Evolutionary conservation across 2,329 filamentous ascomycete genomes (phyloP), one percentile per base, ranked within the genome.

Genomic region (Gliomastix tumulicola): DNA sequence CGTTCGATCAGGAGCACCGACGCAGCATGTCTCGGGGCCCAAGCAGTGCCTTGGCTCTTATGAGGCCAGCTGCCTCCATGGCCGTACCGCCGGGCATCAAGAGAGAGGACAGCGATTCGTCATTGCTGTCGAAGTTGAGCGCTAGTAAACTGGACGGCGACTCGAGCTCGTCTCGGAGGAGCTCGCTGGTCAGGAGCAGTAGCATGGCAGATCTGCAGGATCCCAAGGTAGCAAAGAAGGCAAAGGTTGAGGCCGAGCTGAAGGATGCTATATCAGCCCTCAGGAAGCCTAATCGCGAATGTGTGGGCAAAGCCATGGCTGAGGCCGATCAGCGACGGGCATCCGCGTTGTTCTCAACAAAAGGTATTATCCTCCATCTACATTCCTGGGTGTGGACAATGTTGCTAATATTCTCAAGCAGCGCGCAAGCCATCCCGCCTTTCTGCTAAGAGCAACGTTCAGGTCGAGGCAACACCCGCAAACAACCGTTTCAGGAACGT

Each of bases 271-370:
- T 92, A 34, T 75, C 74, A 6, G 74, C 79, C 9, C 56, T 90
- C 30, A 81, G 84, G 54, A 87, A 81, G 56, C 86, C 86, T 2
- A 88, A 90, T 49, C 75, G 86, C 32, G 72, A 76, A 17, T 67
- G 84, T 28, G 82, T 81, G 11, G 78, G 79, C 21, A 80, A 79
- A 48, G 72, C 77, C 25, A 68, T 84, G 39, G 76, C 74, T 4
- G 82, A 86, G 44, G 80, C 76, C 19, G 72, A 76, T 5, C 82
- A 88, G 53, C 73, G 72, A 47, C 74, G 79, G 37, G 62, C 66
- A 6, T 65, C 64, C 13, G 63, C 64, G 5, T 63, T 64, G 31
- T 52, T 69, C 34, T 65, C 64, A 5, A 44, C 50, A 3, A 63
- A 56, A 50, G 79, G 75, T 78, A 21, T 31, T n/a, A 23, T 34